These are phyloP conservation scores for Emericellopsis terricola DNA, from an alignment of 495 filamentous ascomycete genomes.

Conservation along the genomic window DNA sequence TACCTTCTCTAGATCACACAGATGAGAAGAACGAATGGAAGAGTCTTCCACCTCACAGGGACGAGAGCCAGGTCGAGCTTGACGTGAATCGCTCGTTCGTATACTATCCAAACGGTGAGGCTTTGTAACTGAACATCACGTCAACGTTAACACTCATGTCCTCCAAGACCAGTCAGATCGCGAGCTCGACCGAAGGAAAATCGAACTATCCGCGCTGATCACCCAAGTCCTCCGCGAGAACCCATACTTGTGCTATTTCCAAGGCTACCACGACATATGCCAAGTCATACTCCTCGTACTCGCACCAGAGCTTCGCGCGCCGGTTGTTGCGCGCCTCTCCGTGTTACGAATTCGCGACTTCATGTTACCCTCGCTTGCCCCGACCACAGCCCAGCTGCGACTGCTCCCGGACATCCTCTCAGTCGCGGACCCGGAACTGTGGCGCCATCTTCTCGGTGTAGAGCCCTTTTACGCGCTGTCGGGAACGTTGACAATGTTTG, in stretches of 20 bases:
- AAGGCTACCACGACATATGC: conserved; percentile 96
- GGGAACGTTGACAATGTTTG: conserved; percentile 84
- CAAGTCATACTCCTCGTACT: conserved; percentile 89
- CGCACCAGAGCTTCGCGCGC: conserved; percentile 22
- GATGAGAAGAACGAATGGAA: conserved; percentile 20
- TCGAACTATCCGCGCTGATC: conserved; percentile 59
- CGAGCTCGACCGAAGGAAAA: conserved; percentile 45
- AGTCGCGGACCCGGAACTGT: conserved; percentile 46
- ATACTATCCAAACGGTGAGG: conserved; percentile 72
- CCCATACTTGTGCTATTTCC: conserved; percentile 87
- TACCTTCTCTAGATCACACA: conserved; percentile 6
- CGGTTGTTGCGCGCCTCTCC: conserved; percentile 60
- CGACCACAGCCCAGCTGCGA: conserved; percentile 63
- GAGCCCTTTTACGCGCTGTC: conserved; percentile 85
- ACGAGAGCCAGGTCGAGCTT: conserved; percentile 75
- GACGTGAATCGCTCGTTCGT: conserved; percentile 95
- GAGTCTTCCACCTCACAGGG: conserved; percentile 46
- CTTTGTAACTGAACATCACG: conserved; percentile 12
- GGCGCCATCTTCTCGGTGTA: conserved; percentile 51
- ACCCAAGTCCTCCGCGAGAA: conserved; percentile 55
- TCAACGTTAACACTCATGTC: conserved; percentile 11
- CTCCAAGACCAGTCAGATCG: conserved; percentile 31
- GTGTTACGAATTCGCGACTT: conserved; percentile 86
- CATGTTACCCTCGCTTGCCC: conserved; percentile 80
- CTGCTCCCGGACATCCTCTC: conserved; percentile 69